Evolutionary conservation across 345 rosid genomes (phyloP), one percentile per base, ranked within the genome.

Genomic region (Aegle marmelos): DNA sequence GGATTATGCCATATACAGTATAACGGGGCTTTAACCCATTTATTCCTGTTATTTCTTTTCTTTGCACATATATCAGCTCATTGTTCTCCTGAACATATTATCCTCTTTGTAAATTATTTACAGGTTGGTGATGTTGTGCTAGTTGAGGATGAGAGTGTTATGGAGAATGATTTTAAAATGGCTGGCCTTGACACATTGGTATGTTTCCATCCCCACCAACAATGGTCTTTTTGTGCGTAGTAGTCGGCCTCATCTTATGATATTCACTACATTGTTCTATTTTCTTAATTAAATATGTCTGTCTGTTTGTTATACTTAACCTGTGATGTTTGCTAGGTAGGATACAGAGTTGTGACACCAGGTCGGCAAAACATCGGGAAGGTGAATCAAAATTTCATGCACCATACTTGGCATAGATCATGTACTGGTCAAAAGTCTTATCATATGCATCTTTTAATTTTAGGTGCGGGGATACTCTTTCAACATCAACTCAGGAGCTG

Each of bases 61-160:
- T 17, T 72, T 37, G 10, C 53, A 10, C 22, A 48, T 25, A 45
- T 14, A n/a, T 34, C 71, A 16, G 50, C 39, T 72, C 37, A 28
- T 39, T 27, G 6, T 68, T 53, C 25, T 19, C 19, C 41, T 53
- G 19, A 60, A 54, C 21, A 19, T 64, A 19, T 74, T 54, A 24
- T 63, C 56, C 33, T 45, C 61, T 78, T 58, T 27, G 36, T 34
- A 57, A 28, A 39, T 68, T 25, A 79, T 72, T 72, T 11, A 60
- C 85, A 93, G 98, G 92, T 95, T 48, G 99, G 97, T 81, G 97
- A 92, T 86, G 94, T 95, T 48, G 87, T 93, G 74, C 96, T 95
- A 73, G 92, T 95, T 45, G 79, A 89, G 82, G 85, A 90, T 76
- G 96, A 92, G 76, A 79, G 72, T 72, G 92, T 89, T 24, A 60